Evolutionary conservation across 1,284 basidiomycete genomes (phyloP), one percentile per base, ranked within the genome.

Genomic region (Papiliotrema nemorosa): DNA sequence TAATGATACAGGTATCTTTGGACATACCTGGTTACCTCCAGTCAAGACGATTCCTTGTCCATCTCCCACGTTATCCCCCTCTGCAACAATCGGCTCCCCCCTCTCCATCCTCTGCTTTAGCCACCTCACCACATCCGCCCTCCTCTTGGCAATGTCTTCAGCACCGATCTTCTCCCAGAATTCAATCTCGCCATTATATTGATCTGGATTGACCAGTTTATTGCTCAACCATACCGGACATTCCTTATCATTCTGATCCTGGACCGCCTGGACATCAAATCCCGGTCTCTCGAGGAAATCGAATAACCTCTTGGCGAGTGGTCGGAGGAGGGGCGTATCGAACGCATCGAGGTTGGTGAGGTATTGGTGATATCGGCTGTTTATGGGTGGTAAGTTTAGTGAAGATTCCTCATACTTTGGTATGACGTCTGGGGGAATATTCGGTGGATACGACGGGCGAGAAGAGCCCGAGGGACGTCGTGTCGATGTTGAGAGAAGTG

Each of bases 1-100:
- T 26, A 21, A 4, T 25, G 35, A n/a, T n/a, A n/a, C n/a, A n/a
- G n/a, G n/a, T 22, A 33, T 5, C 36, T 42, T 14, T 20, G 14
- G 21, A 45, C 67, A 55, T 51, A 74, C 74, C 52, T 64, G 62
- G 52, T 78, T 78, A 9, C 76, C 76, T 1, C 69, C 76, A 0
- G 76, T 76, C 39, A 76, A 58, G 20, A 78, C 76, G 26, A 78
- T 75, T 0, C 76, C 76, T 29, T 69, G 58, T 1, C 69, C 71
- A 26, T 43, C 34, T 9, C 60, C 62, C 20, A 57, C 55, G 13
- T 48, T 61, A 14, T 31, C 14, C 55, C 3, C 45, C 14, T 41
- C 40, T 22, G 3, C 49, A 38, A 62, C 54, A 22, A 77, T 52
- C 13, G 37, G 38, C 24, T 63, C 62, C 1, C 76, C 74, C 3